Evolutionary conservation across 2,329 filamentous ascomycete genomes (phyloP), one percentile per base, ranked within the genome.

Genomic region (Chlorencoelia australis): DNA sequence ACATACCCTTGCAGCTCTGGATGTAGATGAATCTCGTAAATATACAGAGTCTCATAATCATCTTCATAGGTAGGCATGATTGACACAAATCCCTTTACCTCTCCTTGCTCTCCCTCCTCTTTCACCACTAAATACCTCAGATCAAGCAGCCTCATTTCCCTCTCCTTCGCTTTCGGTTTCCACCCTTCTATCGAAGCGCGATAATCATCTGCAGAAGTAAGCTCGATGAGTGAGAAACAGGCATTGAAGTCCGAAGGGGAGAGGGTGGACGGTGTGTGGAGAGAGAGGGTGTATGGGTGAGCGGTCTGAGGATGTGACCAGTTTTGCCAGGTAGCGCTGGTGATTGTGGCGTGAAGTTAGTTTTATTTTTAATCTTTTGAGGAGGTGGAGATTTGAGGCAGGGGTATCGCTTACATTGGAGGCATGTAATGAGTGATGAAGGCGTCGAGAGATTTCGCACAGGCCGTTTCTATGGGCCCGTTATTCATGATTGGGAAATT

Each of bases 11-110:
- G 70, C 4, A 82, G 54, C 1, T 63, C 58, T 1, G 66, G 59
- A 24, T 64, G 58, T 3, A 88, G 67, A 52, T 89, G 82, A 22
- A 89, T 74, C 59, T 89, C 82, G 55, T 87, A 89, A 56, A 82
- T 79, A 57, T 87, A 89, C 14, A 86, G 54, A 2, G 87, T 81
- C 0, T 75, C 65, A 40, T 73, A 61, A 1, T 68, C 67, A 43
- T 78, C 73, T 52, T 85, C 80, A 49, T 72, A 72, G 2, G 76
- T 80, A n/a, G 80, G 69, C 77, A 82, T 79, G 50, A 83, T 63
- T n/a, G 76, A 82, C 1, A 70, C 65, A 49, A 83, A 81, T 4
- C 66, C 75, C 13, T 59, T 54, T 7, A 79, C 44, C 8, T 48
- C 37, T 5, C 39, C 41, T 14, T 53, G 46, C 7, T 58, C 6